Evolutionary conservation across 179 eudicot genomes (phyloP).

Genomic region (Camellia oleifera): DNA sequence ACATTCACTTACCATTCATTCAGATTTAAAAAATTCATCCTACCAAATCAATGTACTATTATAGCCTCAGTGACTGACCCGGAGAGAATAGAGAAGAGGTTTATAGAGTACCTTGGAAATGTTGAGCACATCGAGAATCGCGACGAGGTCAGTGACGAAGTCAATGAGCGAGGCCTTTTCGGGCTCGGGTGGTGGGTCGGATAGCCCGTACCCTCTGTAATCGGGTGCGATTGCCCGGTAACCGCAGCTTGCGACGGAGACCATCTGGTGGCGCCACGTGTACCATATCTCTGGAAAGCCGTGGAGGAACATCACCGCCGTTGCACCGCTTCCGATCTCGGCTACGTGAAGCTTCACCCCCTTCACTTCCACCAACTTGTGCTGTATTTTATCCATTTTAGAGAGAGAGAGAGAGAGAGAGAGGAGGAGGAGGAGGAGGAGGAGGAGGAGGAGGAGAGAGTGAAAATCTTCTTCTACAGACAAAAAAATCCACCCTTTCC

Average conservation of each 20-base stretch:
- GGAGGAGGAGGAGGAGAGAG: too few species aligned
- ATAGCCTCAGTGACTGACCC: too few species aligned
- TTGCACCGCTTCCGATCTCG: slow-evolving; percentile 42
- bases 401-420: neutral
- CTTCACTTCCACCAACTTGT: slow-evolving; percentile 37
- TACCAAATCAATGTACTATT: too few species aligned
- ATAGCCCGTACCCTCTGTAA: slow-evolving; percentile 60
- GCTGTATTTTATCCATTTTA: slow-evolving; percentile 51
- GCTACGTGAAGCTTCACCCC: slow-evolving; percentile 52
- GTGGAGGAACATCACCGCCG: slow-evolving; percentile 53
- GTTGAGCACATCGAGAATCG: slow-evolving; percentile 37
- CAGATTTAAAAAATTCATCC: too few species aligned
- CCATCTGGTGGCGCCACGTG: slow-evolving; percentile 70
- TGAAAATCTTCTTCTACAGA: too few species aligned
- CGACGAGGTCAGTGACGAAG: slow-evolving; percentile 40
- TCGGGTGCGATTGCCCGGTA: slow-evolving; percentile 53
- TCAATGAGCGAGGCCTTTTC: slow-evolving; percentile 40
- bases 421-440: too few species aligned
- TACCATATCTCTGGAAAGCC: slow-evolving; percentile 80
- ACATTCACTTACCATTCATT: too few species aligned
- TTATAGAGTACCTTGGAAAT: slow-evolving; percentile 39
- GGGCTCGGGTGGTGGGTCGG: slow-evolving; percentile 56
- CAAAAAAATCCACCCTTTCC: too few species aligned
- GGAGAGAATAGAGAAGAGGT: too few species aligned
- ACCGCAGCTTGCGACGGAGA: slow-evolving; percentile 26